Base-by-base conservation (phyloP, 768 basidiomycete species). In the Lepiota venenata region DNA sequence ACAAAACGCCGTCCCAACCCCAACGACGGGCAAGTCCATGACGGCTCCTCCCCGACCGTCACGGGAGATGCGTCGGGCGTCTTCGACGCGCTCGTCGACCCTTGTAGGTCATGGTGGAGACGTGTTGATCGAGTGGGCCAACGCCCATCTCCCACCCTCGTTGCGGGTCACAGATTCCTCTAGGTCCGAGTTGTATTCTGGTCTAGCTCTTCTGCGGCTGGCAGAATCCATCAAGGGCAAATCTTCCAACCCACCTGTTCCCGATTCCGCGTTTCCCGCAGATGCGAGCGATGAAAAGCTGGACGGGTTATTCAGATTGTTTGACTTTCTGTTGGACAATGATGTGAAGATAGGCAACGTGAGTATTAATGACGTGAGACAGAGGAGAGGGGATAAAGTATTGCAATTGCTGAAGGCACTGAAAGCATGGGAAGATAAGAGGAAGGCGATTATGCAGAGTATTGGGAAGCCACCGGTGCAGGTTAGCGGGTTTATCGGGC, bases 281-380 rank as follows among this genome's bases (percentile, higher is more conserved):
- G 80, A 79, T 38, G 69, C 79, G 11, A 74, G 76, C 57, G 88
- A 93, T 64, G 88, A 95, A 59, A 90, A 88, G 60, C 73, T 96
- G 12, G 91, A 93, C 22, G 92, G 93, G 14, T 74, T 96, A 25
- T 94, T 96, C 74, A 78, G 82, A 53, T 72, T 96, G 52, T 96
- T 97, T 70, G 95, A 98, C 70, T 94, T 92, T 70, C 70, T 97
- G 52, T 79, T 98, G 44, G 93, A 95, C 62, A 91, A 93, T 56
- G 93, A 93, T 46, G 85, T 95, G 54, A 88, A 88, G 71, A 91
- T 96, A 76, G 94, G 90, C 6, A 83, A 85, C 57, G 87, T 98
- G 29, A 93, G 90, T 61, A 95, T 97, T 71, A 96, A 96, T 65
- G 96, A 98, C 69, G 78, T 98, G 32, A 78, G 91, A 47, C 81